phyloP scores from a whole-genome alignment of 1,139 yeast genomes.

The Pneumocystis murina region DNA sequence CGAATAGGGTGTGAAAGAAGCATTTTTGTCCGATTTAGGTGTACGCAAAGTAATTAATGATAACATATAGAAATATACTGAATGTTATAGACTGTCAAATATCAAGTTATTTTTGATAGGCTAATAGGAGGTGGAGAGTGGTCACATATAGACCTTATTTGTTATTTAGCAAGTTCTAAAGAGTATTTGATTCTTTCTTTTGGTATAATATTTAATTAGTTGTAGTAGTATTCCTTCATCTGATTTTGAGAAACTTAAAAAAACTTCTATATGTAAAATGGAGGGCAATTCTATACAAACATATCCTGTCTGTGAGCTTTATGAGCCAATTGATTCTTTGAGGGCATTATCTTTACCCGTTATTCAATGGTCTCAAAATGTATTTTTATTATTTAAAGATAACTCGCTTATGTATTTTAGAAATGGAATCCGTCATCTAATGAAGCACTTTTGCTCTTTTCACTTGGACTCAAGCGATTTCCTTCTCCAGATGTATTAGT shows the following conservation, averaged over 20 bases:
- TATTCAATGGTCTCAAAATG: conserved; percentile 19
- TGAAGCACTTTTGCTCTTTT: conserved; percentile 22
- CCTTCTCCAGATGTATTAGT: conserved; percentile 18
- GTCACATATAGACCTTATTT: conserved; percentile 26
- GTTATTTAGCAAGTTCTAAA: conserved; percentile 20
- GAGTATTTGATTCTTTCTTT: neutral
- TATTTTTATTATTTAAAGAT: neutral
- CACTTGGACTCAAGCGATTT: conserved; percentile 22
- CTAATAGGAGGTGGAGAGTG: conserved; percentile 24
- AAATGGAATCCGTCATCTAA: conserved; percentile 21
- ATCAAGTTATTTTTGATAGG: conserved; percentile 26
- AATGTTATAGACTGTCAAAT: conserved; percentile 23
- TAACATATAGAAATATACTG: neutral
- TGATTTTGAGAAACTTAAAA: conserved; percentile 7
- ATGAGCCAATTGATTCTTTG: conserved; percentile 23
- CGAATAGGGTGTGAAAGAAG: conserved; percentile 17
- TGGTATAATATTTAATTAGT: neutral
- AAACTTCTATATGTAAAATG: conserved; percentile 14
- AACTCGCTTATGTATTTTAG: neutral
- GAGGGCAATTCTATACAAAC: conserved; percentile 19
- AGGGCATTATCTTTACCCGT: conserved; percentile 21
- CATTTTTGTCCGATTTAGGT: conserved; percentile 24
- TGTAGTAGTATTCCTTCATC: conserved; percentile 6
- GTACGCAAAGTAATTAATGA: conserved; percentile 19
- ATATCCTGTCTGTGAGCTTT: conserved; percentile 22